phyloP scores from a whole-genome alignment of 2,329 filamentous ascomycete genomes.

The Hypoxylon sp. region DNA sequence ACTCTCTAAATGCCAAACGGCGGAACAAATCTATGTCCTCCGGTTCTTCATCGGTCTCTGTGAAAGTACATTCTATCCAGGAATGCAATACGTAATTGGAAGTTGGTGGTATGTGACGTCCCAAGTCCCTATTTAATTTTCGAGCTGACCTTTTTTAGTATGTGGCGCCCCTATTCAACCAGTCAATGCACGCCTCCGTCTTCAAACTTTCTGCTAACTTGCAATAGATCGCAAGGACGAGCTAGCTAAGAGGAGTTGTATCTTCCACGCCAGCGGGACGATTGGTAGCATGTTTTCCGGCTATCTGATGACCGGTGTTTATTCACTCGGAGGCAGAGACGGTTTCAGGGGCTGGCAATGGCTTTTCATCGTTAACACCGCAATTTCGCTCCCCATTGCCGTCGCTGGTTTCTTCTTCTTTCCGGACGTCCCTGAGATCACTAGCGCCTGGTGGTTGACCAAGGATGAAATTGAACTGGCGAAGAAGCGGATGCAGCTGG shows the following conservation, averaged over 20 bases:
- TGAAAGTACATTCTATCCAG: slow-evolving; percentile 48
- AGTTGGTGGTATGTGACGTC: slow-evolving; percentile 50
- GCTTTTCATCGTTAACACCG: slow-evolving; percentile 65
- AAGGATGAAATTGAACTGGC: slow-evolving; percentile 55
- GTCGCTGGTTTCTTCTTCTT: slow-evolving; percentile 60
- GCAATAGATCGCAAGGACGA: slow-evolving; percentile 50
- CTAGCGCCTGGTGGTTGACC: slow-evolving; percentile 54
- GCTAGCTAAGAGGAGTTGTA: slow-evolving; percentile 60
- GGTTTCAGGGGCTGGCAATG: slow-evolving; percentile 67
- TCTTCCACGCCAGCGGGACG: slow-evolving; percentile 52
- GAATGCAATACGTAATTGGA: slow-evolving; percentile 53
- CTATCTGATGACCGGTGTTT: slow-evolving; percentile 66
- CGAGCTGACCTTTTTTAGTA: slow-evolving; percentile 27
- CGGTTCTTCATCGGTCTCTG: slow-evolving; percentile 54
- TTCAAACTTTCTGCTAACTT: slow-evolving; percentile 7
- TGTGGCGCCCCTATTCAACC: not conserved
- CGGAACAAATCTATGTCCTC: slow-evolving; percentile 52
- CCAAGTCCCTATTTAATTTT: not conserved
- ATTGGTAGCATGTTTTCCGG: slow-evolving; percentile 58
- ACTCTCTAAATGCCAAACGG: slow-evolving; percentile 50
- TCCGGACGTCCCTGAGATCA: slow-evolving; percentile 56
- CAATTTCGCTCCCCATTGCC: slow-evolving; percentile 65
- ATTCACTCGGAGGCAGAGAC: slow-evolving; percentile 59
- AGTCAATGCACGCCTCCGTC: not conserved
- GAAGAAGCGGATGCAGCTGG: slow-evolving; percentile 56